Conservation (phyloP, 2,329 filamentous ascomycete genomes). For the Paecilomyces variotii region DNA sequence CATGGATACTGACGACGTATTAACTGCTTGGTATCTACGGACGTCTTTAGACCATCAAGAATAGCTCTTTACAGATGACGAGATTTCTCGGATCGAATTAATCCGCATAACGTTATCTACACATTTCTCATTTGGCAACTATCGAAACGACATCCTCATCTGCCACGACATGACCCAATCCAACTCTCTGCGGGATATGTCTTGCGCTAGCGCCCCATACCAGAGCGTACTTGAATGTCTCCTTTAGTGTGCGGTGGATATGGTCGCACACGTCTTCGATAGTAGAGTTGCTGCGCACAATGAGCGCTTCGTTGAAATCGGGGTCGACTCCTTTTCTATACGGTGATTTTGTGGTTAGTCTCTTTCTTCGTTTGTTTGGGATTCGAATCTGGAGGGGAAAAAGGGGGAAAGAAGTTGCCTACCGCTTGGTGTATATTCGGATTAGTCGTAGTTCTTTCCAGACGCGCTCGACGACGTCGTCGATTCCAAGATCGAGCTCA, state of each 20-base stretch:
- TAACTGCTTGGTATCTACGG: no score
- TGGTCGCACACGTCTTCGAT: conserved; percentile 97
- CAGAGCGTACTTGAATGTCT: conserved; percentile 96
- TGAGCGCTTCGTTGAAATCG: conserved; percentile 82
- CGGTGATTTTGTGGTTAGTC: neutral
- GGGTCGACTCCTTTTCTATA: conserved; percentile 78
- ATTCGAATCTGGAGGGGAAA: neutral
- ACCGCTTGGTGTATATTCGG: conserved; percentile 83
- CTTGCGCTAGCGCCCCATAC: conserved; percentile 96
- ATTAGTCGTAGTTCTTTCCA: conserved; percentile 91
- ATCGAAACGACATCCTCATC: conserved; percentile 64
- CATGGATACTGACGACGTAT: no score
- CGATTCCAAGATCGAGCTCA: conserved; percentile 86
- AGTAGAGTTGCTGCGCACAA: conserved; percentile 77
- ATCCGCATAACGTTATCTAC: neutral
- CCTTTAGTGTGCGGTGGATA: conserved; percentile 88
- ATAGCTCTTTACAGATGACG: no score
- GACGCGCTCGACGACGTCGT: conserved; percentile 87
- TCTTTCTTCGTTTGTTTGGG: neutral
- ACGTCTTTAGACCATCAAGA: no score
- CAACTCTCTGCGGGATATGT: conserved; percentile 89
- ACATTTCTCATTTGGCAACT: conserved; percentile 39
- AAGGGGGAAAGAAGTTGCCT: conserved; percentile 7
- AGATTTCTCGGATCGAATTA: neutral
- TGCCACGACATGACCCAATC: conserved; percentile 67